Evolutionary conservation across 2,329 filamentous ascomycete genomes (phyloP).

Genomic region (Stenocarpella maydis): DNA sequence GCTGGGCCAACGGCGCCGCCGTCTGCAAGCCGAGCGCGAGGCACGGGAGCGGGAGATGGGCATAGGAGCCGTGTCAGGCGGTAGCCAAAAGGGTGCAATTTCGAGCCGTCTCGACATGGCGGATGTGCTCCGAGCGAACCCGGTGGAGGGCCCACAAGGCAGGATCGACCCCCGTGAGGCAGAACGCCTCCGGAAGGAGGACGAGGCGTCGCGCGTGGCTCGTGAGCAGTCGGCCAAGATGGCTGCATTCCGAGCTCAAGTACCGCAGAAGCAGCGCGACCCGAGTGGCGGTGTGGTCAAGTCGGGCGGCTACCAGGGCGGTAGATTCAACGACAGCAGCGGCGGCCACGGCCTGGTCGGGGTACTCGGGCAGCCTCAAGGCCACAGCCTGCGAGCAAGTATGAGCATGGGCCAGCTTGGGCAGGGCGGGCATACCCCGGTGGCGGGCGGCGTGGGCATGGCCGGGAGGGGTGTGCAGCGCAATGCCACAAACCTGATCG

Average conservation of each 20-base stretch:
- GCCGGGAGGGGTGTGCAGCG: not conserved
- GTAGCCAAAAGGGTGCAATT: constrained; percentile 42
- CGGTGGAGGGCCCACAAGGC: constrained; percentile 45
- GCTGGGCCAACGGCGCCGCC: constrained; percentile 76
- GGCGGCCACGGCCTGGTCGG: constrained; percentile 44
- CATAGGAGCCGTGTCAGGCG: constrained; percentile 41
- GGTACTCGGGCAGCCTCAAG: constrained; percentile 17
- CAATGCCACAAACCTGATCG: constrained; percentile 31
- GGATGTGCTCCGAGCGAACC: constrained; percentile 61
- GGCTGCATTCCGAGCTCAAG: constrained; percentile 57
- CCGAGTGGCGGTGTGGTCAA: constrained; percentile 43
- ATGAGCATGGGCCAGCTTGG: constrained; percentile 37
- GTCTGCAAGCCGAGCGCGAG: constrained; percentile 75
- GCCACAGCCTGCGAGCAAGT: constrained; percentile 36
- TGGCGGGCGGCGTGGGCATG: constrained; percentile 10
- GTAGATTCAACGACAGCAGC: constrained; percentile 62
- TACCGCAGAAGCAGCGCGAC: constrained; percentile 52
- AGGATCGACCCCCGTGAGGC: constrained; percentile 49
- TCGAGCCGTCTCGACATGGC: constrained; percentile 63
- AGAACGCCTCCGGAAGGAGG: constrained; percentile 51
- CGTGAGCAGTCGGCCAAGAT: constrained; percentile 58
- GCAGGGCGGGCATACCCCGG: constrained; percentile 2
- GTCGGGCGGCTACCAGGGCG: constrained; percentile 58
- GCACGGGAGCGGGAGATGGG: constrained; percentile 66
- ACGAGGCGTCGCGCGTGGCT: constrained; percentile 51